A percentile compares a stretch with the other conserved stretches of the same genome.
Conservation (phyloP, 768 basidiomycete genomes). For the Tulasnella sp. region DNA sequence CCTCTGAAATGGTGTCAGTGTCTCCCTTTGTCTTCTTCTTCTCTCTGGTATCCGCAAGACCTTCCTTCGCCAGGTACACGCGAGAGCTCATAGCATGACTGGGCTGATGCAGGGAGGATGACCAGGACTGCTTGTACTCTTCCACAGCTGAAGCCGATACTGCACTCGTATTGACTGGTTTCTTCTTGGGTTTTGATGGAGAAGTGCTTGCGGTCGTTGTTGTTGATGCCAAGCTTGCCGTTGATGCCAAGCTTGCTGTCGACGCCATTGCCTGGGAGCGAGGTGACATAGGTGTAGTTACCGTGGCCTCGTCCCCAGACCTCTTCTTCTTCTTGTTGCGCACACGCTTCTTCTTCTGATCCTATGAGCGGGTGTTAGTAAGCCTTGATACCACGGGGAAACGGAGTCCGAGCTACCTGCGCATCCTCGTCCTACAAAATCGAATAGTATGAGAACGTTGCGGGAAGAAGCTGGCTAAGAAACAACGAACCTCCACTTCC, state of each 20-base stretch:
- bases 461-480: not conserved
- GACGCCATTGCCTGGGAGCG: conserved; percentile 9
- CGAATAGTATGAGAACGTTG: not conserved
- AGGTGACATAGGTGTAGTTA: conserved; percentile 19
- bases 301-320: conserved; percentile 30
- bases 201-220: conserved; percentile 6
- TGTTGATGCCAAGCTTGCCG: conserved; percentile 20
- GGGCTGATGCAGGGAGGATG: conserved; percentile 31
- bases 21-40: conserved; percentile 62
- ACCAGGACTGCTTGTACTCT: conserved; percentile 7
- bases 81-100: conserved; percentile 54
- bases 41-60: conserved; percentile 31
- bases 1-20: conserved; percentile 40
- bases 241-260: not conserved
- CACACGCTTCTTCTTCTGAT: conserved; percentile 55
- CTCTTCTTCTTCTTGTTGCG: conserved; percentile 65
- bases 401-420: conserved; percentile 29
- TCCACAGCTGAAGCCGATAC: not conserved
- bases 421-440: conserved; percentile 61
- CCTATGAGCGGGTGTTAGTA: not conserved
- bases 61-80: conserved; percentile 53
- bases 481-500: conserved; percentile 3
- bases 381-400: not conserved
- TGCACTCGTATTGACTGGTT: not conserved
- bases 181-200: conserved; percentile 4